Evolutionary conservation across 2,329 filamentous ascomycete genomes (phyloP).

Genomic region (Hypoxylon rubiginosum): DNA sequence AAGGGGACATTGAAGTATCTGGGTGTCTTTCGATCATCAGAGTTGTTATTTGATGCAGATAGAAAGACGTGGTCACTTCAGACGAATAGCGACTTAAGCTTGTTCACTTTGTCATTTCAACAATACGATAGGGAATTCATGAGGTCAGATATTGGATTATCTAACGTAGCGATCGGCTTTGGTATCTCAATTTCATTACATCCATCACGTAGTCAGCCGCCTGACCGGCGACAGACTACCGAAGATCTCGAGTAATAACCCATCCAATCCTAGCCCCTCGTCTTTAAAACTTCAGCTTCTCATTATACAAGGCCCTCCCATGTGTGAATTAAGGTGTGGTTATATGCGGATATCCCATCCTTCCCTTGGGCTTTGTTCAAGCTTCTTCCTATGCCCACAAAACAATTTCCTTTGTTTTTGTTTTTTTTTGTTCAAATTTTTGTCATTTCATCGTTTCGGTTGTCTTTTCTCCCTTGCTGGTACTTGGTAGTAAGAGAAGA

Average conservation of each 20-base stretch:
- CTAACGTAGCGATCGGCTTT: slow-evolving; percentile 22
- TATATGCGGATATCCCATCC: background rate
- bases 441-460: background rate
- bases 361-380: background rate
- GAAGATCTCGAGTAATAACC: background rate
- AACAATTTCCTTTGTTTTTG: background rate
- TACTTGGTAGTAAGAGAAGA: background rate
- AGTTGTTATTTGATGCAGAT: too few relatives aligned
- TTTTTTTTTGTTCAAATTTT: background rate
- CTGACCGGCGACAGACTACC: background rate
- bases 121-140: background rate
- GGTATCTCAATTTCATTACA: slow-evolving; percentile 31
- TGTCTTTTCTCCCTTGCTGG: background rate
- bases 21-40: too few relatives aligned
- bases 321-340: background rate
- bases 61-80: too few relatives aligned
- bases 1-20: too few relatives aligned
- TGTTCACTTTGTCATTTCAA: background rate
- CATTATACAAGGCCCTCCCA: background rate
- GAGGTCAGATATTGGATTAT: slow-evolving; percentile 11
- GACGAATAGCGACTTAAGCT: too few relatives aligned
- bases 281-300: background rate
- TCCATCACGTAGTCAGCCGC: background rate
- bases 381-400: background rate
- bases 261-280: background rate